Evolutionary conservation across 495 filamentous ascomycete species (phyloP), one percentile per base, ranked within the genome.

Genomic region (Jackrogersella minutella): DNA sequence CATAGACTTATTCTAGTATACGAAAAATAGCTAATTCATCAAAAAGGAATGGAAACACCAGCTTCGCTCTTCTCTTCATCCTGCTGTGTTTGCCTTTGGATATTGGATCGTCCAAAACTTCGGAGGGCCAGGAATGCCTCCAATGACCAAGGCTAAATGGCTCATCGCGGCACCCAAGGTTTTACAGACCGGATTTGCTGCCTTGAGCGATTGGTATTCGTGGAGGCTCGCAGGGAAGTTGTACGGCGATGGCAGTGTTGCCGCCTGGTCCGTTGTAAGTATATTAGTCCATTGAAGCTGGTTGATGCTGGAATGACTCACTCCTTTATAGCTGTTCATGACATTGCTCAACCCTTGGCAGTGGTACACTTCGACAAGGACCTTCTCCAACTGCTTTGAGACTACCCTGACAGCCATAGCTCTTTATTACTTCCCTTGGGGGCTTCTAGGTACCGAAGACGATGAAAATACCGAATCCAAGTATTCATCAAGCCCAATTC

Each of bases 321-420:
- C 41, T 40, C 1, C 19, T 16, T 9, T 51, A 19, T 59, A 90
- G 84, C 78, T 92, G 17, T 82, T 86, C 22, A 84, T 96, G 76
- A 90, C 90, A 1, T 77, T 93, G 28, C 77, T 90, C 64, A 98
- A 87, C 72, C 93, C 95, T 14, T 99, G 96, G 92, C 93, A 97
- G 74, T 99, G 90, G 90, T 97, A 96, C 75, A 96, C 90, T 75
- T 93, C 93, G 0, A 96, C 92, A 1, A 85, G 95, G 57, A 96
- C 95, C 0, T 86, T 99, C 52, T 97, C 93, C 37, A 99, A 98
- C 77, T 95, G 89, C 55, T 78, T 97, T 7, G 95, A 99, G 80
- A 96, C 91, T 0, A 91, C 90, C 2, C 71, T 99, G 63, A 97
- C 95, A 11, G 81, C 91, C 56, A 80, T 87, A 54, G 95, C 93